phyloP scores from a whole-genome alignment of 116 monocot species.

The Thalassia testudinum region DNA sequence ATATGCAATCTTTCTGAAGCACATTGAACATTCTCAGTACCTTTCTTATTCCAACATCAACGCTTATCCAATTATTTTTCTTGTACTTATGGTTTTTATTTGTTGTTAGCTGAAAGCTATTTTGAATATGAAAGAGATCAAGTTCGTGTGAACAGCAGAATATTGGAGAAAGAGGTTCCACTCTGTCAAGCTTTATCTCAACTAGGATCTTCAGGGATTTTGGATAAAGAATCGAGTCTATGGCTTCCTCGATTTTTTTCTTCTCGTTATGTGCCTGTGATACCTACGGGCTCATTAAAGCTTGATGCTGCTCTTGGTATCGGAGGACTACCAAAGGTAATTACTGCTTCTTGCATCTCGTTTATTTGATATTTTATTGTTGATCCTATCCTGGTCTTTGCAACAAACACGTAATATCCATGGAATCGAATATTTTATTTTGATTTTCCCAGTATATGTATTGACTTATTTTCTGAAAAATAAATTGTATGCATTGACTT shows the following conservation, averaged over 20 bases:
- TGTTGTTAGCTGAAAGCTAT: slow-evolving; percentile 33
- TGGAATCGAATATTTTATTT: too few relatives aligned
- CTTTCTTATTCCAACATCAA: too few relatives aligned
- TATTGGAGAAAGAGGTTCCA: slow-evolving; percentile 32
- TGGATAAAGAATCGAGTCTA: slow-evolving; percentile 70
- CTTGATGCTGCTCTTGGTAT: slow-evolving; percentile 85
- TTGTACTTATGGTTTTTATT: not conserved
- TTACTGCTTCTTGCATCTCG: too few relatives aligned
- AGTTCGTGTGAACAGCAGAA: slow-evolving; percentile 22
- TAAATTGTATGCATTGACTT: too few relatives aligned
- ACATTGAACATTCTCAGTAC: too few relatives aligned
- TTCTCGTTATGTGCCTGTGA: slow-evolving; percentile 32
- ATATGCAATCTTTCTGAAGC: too few relatives aligned
- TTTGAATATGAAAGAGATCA: slow-evolving; percentile 61
- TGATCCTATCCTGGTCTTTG: too few relatives aligned
- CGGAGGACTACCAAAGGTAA: slow-evolving; percentile 89
- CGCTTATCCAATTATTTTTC: too few relatives aligned
- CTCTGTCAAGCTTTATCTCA: slow-evolving; percentile 67
- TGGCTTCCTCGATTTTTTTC: slow-evolving; percentile 44
- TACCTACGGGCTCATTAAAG: slow-evolving; percentile 79
- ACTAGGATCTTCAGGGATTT: slow-evolving; percentile 55
- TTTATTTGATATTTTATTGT: too few relatives aligned
- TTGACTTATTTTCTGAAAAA: too few relatives aligned
- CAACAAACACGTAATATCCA: too few relatives aligned
- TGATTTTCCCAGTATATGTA: too few relatives aligned